Percentiles rank a stretch among this genome's conserved stretches.
These are phyloP conservation scores for Populus nigra DNA, from an alignment of 345 rosid genomes.

Conservation along the genomic window DNA sequence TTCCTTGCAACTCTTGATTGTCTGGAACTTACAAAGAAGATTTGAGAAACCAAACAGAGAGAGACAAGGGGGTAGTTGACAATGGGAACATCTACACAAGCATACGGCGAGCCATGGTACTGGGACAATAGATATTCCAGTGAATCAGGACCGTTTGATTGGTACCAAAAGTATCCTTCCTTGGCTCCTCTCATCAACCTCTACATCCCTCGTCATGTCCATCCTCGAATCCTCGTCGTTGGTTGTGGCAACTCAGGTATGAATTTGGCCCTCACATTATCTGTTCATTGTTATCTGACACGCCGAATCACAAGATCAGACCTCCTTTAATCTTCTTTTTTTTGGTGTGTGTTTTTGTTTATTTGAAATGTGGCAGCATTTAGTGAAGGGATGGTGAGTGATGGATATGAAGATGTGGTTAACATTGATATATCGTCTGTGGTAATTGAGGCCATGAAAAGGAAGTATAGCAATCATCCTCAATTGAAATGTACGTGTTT, in stretches of 20 bases:
- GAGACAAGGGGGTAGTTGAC: conserved; percentile 18
- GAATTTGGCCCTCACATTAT: too few relatives aligned
- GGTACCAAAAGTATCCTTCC: conserved; percentile 84
- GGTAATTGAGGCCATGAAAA: conserved; percentile 62
- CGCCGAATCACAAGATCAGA: not conserved
- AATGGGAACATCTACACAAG: conserved; percentile 50
- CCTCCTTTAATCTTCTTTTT: not conserved
- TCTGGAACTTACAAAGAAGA: too few relatives aligned
- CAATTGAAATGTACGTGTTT: conserved; percentile 61
- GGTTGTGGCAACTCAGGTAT: conserved; percentile 94
- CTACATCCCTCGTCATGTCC: conserved; percentile 55
- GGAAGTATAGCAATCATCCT: conserved; percentile 51
- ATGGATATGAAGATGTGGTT: conserved; percentile 76
- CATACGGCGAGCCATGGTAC: conserved; percentile 82
- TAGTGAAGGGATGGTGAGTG: conserved; percentile 75
- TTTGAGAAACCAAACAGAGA: not conserved
- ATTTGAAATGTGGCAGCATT: conserved; percentile 44
- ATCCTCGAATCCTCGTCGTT: conserved; percentile 54
- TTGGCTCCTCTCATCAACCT: conserved; percentile 77
- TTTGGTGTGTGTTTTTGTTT: not conserved
- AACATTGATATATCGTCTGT: conserved; percentile 75
- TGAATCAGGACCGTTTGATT: conserved; percentile 79
- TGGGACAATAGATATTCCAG: conserved; percentile 80
- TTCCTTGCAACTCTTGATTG: too few relatives aligned
- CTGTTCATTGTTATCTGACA: conserved; percentile 7